A percentile compares a stretch with the other conserved stretches of the same genome.
Evolutionary conservation across 352 stramenopile species (phyloP).

Genomic region (Phytophthora rubi): DNA sequence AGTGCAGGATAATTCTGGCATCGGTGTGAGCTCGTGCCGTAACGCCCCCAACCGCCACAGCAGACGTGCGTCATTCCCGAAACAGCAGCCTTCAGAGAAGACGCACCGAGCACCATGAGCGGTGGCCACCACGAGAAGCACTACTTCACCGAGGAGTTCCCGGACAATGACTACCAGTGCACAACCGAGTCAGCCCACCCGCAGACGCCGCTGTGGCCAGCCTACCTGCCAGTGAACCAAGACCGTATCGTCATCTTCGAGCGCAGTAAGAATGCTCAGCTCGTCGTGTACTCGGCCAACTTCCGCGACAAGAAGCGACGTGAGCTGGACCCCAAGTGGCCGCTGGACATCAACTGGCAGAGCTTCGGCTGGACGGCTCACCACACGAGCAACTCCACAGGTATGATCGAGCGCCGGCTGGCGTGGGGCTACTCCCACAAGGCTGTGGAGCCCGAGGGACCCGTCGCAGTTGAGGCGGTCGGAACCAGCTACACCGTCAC

Average conservation of each 20-base stretch:
- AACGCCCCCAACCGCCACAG: constrained; percentile 1
- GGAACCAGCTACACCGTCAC: constrained; percentile 65
- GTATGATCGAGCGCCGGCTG: constrained; percentile 70
- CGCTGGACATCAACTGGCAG: constrained; percentile 85
- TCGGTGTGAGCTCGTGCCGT: neutral
- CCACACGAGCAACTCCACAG: constrained; percentile 69
- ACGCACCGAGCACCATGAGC: constrained; percentile 19
- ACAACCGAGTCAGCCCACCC: constrained; percentile 63
- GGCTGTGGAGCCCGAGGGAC: constrained; percentile 15
- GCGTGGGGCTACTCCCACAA: constrained; percentile 81
- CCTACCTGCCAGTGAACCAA: constrained; percentile 64
- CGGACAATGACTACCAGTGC: constrained; percentile 68
- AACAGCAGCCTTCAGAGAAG: constrained; percentile 12
- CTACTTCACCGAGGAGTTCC: constrained; percentile 78
- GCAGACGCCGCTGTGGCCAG: constrained; percentile 73
- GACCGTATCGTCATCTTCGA: constrained; percentile 80
- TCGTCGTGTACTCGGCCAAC: constrained; percentile 79
- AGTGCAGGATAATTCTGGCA: constrained; percentile 5
- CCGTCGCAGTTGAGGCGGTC: constrained; percentile 25
- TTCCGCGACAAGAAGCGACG: constrained; percentile 58
- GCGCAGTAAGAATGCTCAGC: constrained; percentile 83
- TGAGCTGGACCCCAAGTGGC: constrained; percentile 64
- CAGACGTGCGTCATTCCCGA: constrained; percentile 14
- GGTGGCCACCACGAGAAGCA: constrained; percentile 28
- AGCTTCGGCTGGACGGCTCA: constrained; percentile 79